phyloP scores from a whole-genome alignment of 148 eudicot genomes.

The Nyssa sinensis region DNA sequence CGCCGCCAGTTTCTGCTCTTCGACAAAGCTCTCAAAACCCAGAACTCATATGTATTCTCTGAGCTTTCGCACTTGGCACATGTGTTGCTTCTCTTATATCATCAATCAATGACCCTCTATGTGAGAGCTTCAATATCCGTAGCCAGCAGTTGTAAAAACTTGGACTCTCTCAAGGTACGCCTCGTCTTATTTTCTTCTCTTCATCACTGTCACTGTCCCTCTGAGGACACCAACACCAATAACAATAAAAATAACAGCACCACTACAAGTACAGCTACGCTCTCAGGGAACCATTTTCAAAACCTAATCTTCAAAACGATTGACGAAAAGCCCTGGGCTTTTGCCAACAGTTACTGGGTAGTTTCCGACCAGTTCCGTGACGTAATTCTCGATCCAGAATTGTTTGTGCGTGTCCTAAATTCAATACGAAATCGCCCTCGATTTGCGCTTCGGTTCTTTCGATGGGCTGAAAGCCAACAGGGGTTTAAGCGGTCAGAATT shows the following conservation, averaged over 20 bases:
- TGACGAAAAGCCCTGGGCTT: slow-evolving; percentile 31
- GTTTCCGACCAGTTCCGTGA: slow-evolving; percentile 24
- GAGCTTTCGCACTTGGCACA: not conserved
- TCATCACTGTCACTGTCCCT: slow-evolving; percentile 11
- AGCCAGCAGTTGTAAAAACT: slow-evolving; percentile 6
- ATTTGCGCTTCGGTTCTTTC: slow-evolving; percentile 39
- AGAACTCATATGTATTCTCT: not conserved
- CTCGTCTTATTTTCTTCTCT: slow-evolving; percentile 21
- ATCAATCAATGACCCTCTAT: slow-evolving; percentile 47
- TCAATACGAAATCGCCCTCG: slow-evolving; percentile 32
- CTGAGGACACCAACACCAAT: slow-evolving; percentile 1
- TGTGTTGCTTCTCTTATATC: slow-evolving; percentile 7
- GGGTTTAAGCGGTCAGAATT: slow-evolving; percentile 38
- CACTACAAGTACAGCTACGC: not conserved
- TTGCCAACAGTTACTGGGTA: slow-evolving; percentile 17
- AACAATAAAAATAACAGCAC: slow-evolving; percentile 2
- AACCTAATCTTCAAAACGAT: slow-evolving; percentile 29
- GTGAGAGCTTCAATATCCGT: slow-evolving; percentile 38
- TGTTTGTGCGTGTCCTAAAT: slow-evolving; percentile 38
- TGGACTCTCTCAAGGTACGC: slow-evolving; percentile 32
- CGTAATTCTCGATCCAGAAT: slow-evolving; percentile 33
- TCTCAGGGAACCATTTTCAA: slow-evolving; percentile 16
- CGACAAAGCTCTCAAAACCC: not conserved
- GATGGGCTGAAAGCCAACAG: slow-evolving; percentile 47
- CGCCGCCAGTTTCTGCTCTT: not conserved